Conservation (phyloP, 2,329 filamentous ascomycete species). For the Paecilomyces variotii region DNA sequence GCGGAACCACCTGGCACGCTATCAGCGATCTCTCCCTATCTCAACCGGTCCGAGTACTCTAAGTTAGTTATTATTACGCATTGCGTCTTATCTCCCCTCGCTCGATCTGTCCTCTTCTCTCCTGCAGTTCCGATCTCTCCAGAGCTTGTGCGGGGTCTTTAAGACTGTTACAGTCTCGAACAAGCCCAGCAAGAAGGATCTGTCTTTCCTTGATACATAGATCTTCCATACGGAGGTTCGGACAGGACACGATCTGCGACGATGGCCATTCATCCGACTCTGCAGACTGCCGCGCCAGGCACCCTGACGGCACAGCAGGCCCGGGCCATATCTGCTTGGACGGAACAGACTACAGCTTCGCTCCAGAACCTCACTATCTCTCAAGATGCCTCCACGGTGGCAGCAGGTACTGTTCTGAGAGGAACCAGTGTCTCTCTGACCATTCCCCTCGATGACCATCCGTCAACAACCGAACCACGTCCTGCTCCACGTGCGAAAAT, state of each 20-base stretch:
- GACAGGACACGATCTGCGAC: not conserved
- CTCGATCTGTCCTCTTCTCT: not conserved
- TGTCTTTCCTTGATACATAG: not conserved
- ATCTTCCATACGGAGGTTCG: not conserved
- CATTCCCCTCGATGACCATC: slow-evolving; percentile 64
- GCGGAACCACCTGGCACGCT: not conserved
- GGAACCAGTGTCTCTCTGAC: slow-evolving; percentile 58
- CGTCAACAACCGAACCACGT: slow-evolving; percentile 20
- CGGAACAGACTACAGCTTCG: slow-evolving; percentile 38
- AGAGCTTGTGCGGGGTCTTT: not conserved
- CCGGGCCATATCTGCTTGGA: slow-evolving; percentile 62
- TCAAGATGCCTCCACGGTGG: slow-evolving; percentile 13
- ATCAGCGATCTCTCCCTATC: not conserved
- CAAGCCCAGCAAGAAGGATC: not conserved
- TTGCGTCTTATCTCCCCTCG: not conserved
- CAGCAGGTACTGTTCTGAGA: slow-evolving; percentile 12
- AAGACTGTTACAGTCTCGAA: not conserved
- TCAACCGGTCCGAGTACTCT: not conserved
- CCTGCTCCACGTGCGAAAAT: slow-evolving; percentile 22
- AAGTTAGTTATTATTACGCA: not conserved
- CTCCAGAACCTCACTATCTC: slow-evolving; percentile 27
- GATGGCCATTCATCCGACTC: slow-evolving; percentile 38
- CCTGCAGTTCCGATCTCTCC: not conserved
- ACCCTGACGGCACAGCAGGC: slow-evolving; percentile 30
- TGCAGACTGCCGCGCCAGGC: slow-evolving; percentile 18